These are phyloP conservation scores for Populus simonii DNA, from an alignment of 345 rosid species.

Conservation along the genomic window DNA sequence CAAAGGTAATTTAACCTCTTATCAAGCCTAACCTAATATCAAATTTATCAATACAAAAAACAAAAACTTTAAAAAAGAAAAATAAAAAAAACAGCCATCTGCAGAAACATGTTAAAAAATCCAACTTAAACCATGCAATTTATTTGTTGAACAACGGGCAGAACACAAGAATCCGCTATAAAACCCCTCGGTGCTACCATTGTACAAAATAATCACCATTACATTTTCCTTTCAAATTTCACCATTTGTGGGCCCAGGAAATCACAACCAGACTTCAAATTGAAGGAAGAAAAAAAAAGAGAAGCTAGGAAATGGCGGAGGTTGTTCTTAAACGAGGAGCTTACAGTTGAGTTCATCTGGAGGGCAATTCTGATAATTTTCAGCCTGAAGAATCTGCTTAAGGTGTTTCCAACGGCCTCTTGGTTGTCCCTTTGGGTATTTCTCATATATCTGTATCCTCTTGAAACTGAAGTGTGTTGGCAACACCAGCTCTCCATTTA, in stretches of 20 bases:
- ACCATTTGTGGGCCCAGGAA: too few relatives aligned
- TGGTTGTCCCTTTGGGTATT: conserved; percentile 86
- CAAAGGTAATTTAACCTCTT: too few relatives aligned
- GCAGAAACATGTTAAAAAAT: background rate
- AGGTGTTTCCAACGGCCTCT: conserved; percentile 88
- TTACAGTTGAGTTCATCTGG: conserved; percentile 65
- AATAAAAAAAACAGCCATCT: background rate
- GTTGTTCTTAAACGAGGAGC: background rate
- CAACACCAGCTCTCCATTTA: conserved; percentile 67
- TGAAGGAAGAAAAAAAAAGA: background rate
- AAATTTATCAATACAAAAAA: background rate
- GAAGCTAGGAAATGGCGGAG: too few relatives aligned
- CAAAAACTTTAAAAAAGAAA: background rate
- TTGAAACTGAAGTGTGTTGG: conserved; percentile 67
- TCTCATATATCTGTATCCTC: conserved; percentile 64
- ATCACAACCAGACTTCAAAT: background rate
- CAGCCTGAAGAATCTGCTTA: conserved; percentile 93
- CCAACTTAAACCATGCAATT: background rate
- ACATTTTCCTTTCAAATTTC: too few relatives aligned
- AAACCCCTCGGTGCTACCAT: background rate
- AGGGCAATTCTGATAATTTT: conserved; percentile 54
- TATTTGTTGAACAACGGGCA: background rate
- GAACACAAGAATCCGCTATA: too few relatives aligned
- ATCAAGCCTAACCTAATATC: background rate
- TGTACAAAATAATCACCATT: background rate